Base-by-base conservation (phyloP, 495 filamentous ascomycete genomes). In the Penicillium malachiteum region DNA sequence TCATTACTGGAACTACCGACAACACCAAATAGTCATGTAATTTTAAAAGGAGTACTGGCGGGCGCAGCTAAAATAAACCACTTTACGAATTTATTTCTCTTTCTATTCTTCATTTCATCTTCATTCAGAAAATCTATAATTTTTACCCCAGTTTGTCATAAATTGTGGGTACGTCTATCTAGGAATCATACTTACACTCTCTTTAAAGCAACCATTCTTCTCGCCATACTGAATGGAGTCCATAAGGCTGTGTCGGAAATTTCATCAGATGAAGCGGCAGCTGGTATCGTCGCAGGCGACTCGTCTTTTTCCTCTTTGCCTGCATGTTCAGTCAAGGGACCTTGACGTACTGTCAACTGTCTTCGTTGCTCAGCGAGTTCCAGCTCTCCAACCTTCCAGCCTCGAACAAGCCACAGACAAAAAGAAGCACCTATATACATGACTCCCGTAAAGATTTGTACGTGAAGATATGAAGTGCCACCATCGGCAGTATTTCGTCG, bases 391-490 rank as follows among this genome's bases (percentile, higher is more conserved):
- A 87, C 73, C 65, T 84, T 86, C 86, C 84, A 87, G 5, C 70
- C 66, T 37, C 73, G 59, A 13, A 75, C 74, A n/a, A 75, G 7
- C 74, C 74, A 77, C 18, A 74, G 48, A 59, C 80, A 84, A 1
- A 72, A 30, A 0, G 84, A 77, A 21, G 79, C 86, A 0, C 71
- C 84, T 13, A 88, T 70, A 63, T 87, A 89, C 75, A 85, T 79
- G 52, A 86, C 80, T 0, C 84, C 87, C 0, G 84, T 79, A 57
- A 87, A 89, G 16, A 89, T 67, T 64, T 89, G 87, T 5, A 86
- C 81, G 21, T 79, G 76, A 2, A 86, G 72, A 60, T 87, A 90
- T 13, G 70, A 74, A 18, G 61, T 57, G 5, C 73, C 69, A 3
- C 63, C 63, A 3, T 63, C 63, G 2, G 71, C 73, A 37, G 54